These are phyloP conservation scores for Priceomyces melissophilus DNA, from an alignment of 805 yeast genomes.

Conservation along the genomic window DNA sequence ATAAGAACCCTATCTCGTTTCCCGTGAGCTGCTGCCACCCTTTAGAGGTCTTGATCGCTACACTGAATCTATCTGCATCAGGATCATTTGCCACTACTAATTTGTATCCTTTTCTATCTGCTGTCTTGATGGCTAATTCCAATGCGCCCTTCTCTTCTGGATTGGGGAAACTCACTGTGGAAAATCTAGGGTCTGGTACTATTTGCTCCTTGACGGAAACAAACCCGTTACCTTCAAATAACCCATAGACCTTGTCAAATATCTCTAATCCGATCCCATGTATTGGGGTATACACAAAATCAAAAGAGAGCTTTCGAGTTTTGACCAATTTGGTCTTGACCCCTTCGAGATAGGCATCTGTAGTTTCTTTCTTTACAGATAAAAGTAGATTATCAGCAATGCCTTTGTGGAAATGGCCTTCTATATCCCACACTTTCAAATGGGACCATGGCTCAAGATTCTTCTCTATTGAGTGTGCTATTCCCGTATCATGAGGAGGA, in stretches of 20 bases:
- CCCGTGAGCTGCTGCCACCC: conserved; percentile 83
- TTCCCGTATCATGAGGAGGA: conserved; percentile 80
- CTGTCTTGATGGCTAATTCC: conserved; percentile 61
- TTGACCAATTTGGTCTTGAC: conserved; percentile 28
- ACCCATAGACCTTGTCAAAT: conserved; percentile 40
- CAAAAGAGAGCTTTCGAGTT: conserved; percentile 23
- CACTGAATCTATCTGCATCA: conserved; percentile 92
- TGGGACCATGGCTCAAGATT: conserved; percentile 59
- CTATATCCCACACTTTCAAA: conserved; percentile 45
- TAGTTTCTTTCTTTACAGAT: conserved; percentile 41
- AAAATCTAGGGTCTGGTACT: conserved; percentile 77
- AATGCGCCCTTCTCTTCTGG: conserved; percentile 96
- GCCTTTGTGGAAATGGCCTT: conserved; percentile 30
- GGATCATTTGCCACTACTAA: conserved; percentile 91
- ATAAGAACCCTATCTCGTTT: conserved; percentile 82
- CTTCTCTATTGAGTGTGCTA: conserved; percentile 58
- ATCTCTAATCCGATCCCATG: conserved; percentile 88
- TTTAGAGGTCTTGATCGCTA: conserved; percentile 54
- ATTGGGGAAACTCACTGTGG: conserved; percentile 87
- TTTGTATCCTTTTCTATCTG: conserved; percentile 46
- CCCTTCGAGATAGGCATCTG: conserved; percentile 36
- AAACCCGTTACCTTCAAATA: conserved; percentile 33
- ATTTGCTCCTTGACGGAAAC: conserved; percentile 57
- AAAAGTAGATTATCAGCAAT: conserved; percentile 24
- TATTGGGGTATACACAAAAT: conserved; percentile 86